These are phyloP conservation scores for Sarocladiaceae sp. DNA, from an alignment of 2,329 filamentous ascomycete genomes.

Conservation along the genomic window DNA sequence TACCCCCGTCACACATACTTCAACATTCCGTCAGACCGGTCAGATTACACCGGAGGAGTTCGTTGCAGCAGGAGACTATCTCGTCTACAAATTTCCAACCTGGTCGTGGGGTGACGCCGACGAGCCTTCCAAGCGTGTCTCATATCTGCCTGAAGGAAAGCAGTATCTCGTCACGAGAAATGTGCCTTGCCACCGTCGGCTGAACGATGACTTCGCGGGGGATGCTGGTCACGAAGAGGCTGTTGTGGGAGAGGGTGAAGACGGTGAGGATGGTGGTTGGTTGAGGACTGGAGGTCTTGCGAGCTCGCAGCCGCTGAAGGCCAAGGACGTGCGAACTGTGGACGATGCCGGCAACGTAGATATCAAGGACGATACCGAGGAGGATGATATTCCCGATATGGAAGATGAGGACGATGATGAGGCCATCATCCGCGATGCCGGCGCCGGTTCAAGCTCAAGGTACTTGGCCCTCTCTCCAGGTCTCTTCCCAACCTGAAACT, in stretches of 20 bases:
- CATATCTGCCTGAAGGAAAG: constrained; percentile 81
- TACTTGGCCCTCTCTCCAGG: constrained; percentile 17
- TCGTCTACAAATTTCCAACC: constrained; percentile 98
- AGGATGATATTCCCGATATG: constrained; percentile 94
- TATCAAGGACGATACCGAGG: constrained; percentile 64
- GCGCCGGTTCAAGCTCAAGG: constrained; percentile 43
- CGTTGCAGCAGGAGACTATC: constrained; percentile 89
- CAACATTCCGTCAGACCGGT: constrained; percentile 88
- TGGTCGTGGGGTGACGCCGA: constrained; percentile 96
- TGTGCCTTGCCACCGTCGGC: constrained; percentile 85
- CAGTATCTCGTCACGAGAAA: constrained; percentile 94
- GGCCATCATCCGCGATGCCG: constrained; percentile 83
- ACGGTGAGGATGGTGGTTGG: constrained; percentile 82
- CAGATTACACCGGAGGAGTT: constrained; percentile 98
- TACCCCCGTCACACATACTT: constrained; percentile 83
- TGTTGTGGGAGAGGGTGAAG: constrained; percentile 75
- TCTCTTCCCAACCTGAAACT: constrained; percentile 12
- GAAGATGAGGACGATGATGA: constrained; percentile 97
- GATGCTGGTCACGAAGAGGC: constrained; percentile 83
- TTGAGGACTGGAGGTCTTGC: constrained; percentile 78
- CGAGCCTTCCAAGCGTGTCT: constrained; percentile 70
- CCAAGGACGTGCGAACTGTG: constrained; percentile 78
- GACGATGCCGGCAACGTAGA: constrained; percentile 86
- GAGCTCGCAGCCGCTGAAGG: constrained; percentile 71
- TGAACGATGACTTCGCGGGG: constrained; percentile 91